Percentiles rank a stretch among this genome's conserved stretches.
Evolutionary conservation across 1,284 basidiomycete species (phyloP).

Genomic region (Naganishia liquefaciens): DNA sequence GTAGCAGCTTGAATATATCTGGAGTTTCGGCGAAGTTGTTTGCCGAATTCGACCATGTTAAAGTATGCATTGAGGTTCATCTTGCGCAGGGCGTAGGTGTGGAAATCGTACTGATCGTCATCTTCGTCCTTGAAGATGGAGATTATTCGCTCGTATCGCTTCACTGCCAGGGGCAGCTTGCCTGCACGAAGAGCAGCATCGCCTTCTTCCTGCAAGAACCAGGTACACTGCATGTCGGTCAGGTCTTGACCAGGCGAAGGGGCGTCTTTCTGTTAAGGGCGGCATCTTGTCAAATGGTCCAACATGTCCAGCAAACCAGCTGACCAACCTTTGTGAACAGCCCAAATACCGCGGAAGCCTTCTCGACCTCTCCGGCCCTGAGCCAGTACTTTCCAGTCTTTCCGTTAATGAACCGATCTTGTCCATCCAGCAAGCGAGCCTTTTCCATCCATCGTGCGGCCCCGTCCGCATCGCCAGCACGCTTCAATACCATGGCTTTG

Average conservation of each 20-base stretch:
- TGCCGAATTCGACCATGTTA: constrained; percentile 81
- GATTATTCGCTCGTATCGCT: constrained; percentile 76
- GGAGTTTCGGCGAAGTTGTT: constrained; percentile 71
- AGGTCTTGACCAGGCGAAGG: constrained; percentile 74
- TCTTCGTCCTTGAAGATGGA: constrained; percentile 84
- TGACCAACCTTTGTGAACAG: constrained; percentile 79
- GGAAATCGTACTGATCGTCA: constrained; percentile 98
- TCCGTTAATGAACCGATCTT: constrained; percentile 94
- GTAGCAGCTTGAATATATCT: constrained; percentile 75
- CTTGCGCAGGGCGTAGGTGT: constrained; percentile 88
- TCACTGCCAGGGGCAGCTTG: constrained; percentile 78
- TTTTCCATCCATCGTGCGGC: constrained; percentile 79
- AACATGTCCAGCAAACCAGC: neutral
- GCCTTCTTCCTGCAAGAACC: constrained; percentile 84
- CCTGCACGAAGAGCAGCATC: constrained; percentile 67
- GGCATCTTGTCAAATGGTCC: neutral
- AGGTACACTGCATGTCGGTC: constrained; percentile 92
- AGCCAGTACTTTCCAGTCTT: constrained; percentile 91
- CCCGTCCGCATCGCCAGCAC: constrained; percentile 74
- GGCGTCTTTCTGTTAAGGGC: constrained; percentile 71
- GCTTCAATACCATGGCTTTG: constrained; percentile 81
- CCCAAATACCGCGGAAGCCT: constrained; percentile 71
- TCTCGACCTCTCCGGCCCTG: constrained; percentile 73
- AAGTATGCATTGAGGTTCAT: constrained; percentile 80
- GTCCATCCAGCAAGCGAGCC: constrained; percentile 82